Evolutionary conservation across 176 grass and related monocot species (phyloP), one percentile per base, ranked within the genome.

Genomic region (Oropetium thomaeum): DNA sequence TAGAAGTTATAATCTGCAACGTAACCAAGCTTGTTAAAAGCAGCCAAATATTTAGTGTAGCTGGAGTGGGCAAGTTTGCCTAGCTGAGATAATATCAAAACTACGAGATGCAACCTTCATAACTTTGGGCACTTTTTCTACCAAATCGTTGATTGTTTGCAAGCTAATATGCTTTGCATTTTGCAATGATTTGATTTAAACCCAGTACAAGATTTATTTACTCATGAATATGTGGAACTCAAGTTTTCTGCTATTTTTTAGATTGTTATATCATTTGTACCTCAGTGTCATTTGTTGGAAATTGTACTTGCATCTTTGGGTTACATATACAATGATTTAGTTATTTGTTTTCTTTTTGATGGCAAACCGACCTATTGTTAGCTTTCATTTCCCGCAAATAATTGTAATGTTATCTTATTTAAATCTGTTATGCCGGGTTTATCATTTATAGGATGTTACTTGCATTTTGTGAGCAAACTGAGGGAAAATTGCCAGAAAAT

Each of bases 361-460:
- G 60, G 8, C 31, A 35, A 3, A 9, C 10, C 10, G 34, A 49
- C 31, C 10, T 35, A 62, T 9, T 71, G 1, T 45, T 40, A n/a
- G 0, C 31, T 60, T 16, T 62, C 17, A 25, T 48, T 31, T 6
- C 41, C 17, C 7, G 1, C 10, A 74, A 42, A 10, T 58, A 58
- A 20, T 74, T 20, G 7, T 10, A 20, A 41, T 40, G 3, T 3
- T 25, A 47, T 34, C 67, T 53, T 14, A 19, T 86, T n/a, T n/a
- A n/a, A 26, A 38, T 76, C 17, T 34, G 81, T 60, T 20, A 26
- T 65, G 53, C 63, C 47, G 30, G 11, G 28, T 74, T 73, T 79
- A 65, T 57, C 92, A 79, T 83, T 76, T 79, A 62, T 71, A 98
- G 95, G 84, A 98, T 98, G 95, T 74, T 98, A 76, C 57, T 86